Evolutionary conservation across 345 rosid genomes (phyloP), one percentile per base, ranked within the genome.

Genomic region (Boechera divaricarpa): DNA sequence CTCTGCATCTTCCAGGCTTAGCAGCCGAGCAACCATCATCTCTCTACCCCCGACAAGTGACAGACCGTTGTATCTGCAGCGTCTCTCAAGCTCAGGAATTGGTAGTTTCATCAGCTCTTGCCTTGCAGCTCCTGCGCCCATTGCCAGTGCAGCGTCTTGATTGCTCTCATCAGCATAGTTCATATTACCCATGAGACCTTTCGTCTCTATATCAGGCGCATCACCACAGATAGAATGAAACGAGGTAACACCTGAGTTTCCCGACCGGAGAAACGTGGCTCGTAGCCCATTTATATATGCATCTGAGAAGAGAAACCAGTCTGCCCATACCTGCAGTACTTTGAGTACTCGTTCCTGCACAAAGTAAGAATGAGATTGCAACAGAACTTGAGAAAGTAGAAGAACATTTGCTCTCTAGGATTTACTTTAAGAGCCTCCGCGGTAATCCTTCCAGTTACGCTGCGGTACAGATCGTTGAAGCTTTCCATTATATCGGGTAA

Each of bases 271-370:
- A 84, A 91, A 93, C 9, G 93, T 89, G 33, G 98, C 95, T 44
- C 95, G 85, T 68, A 93, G 78, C 44, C 98, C 98, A 67, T 86
- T 89, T 65, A 91, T 91, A 82, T 88, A 93, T 61, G 97, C 97
- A 89, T 93, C 98, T 48, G 97, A 91, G 80, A 93, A 93, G 56
- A 93, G 90, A 86, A 93, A 91, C 98, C 97, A 93, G 62, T 93
- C 98, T 41, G 92, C 77, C 97, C 98, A 91, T 29, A 93, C 97
- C 80, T 93, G 97, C 85, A 93, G 82, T 54, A 91, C 97, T 83
- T 93, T 93, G 76, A 93, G 80, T 31, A 93, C 93, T 53, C 98
- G 91, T 82, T 93, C 97, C 97, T 91, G 84, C 79, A 76, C 73
- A 63, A 72, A 35, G 42, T 67, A 70, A 77, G 16, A 59, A 4